Base-by-base conservation (phyloP, 2,329 filamentous ascomycete species). In the Hypoxylon sp. region DNA sequence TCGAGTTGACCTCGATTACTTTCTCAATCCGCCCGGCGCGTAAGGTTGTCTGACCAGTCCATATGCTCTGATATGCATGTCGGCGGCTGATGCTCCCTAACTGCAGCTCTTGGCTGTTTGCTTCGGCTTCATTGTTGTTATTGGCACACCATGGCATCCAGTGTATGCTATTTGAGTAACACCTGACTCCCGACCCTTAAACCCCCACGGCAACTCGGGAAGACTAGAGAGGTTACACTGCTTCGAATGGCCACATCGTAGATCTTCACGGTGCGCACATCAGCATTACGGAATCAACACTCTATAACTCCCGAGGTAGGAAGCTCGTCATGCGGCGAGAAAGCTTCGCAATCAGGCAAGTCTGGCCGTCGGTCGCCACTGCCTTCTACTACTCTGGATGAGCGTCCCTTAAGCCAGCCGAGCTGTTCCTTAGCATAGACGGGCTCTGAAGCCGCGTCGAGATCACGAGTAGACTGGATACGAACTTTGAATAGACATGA, bases 181-280 rank as follows among this genome's bases (percentile, higher is more conserved):
- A 58, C 32, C 31, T 59, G 35, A 17, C 48, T 64, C 19, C 35
- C 35, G 42, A 42, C 42, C 39, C n/a, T 52, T 52, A 39, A 64
- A 66, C 68, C 65, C 67, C 68, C 61, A 67, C 68, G 68, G 68
- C 47, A 67, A 59, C 56, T 70, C 65, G 65, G 68, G 48, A 65
- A 71, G 54, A 27, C 48, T 47, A 61, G 59, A 54, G 47, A 56
- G 56, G 63, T 61, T 62, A 59, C 65, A 67, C 42, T 50, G 53
- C 63, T 59, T 57, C 35, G 31, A 61, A 35, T 42, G 46, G 19
- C 35, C 61, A 55, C 53, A 53, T 53, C 51, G 65, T 51, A 58
- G 52, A 68, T 58, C 56, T 65, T 59, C 60, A 15, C 17, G 37
- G 32, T 37, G 37, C 44, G 24, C 35, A 53, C 39, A 65, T 55